Conservation (phyloP, 176 grass and related monocot species). For the Oryza rufipogon region DNA sequence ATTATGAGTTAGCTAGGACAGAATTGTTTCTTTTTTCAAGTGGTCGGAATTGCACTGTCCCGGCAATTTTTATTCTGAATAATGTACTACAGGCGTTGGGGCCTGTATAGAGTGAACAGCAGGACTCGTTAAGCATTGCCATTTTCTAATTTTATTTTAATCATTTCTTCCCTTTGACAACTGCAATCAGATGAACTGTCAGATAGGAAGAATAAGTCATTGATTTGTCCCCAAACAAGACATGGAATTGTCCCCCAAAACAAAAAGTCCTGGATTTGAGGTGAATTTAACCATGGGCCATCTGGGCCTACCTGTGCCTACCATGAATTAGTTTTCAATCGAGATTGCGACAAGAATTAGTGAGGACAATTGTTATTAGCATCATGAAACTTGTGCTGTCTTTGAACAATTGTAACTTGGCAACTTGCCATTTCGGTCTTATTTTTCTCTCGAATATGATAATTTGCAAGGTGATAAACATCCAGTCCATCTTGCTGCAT, state of each 20-base stretch:
- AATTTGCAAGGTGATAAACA: background rate
- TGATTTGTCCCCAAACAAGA: background rate
- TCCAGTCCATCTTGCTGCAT: background rate
- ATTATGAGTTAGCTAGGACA: background rate
- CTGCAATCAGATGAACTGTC: conserved; percentile 15
- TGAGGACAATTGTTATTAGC: background rate
- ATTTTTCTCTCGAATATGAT: background rate
- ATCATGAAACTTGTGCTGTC: background rate
- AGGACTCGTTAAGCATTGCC: background rate
- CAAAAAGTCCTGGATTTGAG: background rate
- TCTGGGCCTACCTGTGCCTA: background rate
- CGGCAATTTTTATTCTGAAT: background rate
- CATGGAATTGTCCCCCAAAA: background rate
- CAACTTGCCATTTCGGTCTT: background rate
- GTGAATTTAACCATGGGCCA: background rate
- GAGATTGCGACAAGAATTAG: background rate
- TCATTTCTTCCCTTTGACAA: background rate
- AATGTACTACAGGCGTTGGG: background rate
- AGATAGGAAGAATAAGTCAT: background rate
- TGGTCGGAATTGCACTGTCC: background rate
- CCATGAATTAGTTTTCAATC: background rate
- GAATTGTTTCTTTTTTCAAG: background rate
- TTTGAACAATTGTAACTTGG: background rate
- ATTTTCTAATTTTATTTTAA: background rate
- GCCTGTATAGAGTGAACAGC: background rate